Evolutionary conservation across 2,329 filamentous ascomycete genomes (phyloP), one percentile per base, ranked within the genome.

Genomic region (Herpomyces periplanetae): DNA sequence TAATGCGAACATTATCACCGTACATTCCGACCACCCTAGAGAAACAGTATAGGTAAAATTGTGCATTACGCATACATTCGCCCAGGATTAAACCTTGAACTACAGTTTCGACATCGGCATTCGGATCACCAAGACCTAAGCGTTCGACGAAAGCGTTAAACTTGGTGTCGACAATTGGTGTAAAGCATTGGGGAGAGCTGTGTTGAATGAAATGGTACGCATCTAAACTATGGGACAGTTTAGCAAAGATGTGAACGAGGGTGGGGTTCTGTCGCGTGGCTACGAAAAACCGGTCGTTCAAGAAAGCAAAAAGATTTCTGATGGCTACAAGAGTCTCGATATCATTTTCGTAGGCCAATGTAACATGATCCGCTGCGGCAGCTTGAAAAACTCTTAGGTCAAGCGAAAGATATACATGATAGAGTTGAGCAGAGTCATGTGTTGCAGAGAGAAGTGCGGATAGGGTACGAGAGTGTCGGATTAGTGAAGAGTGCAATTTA

Each of bases 41-140:
- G 31, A 88, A 91, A 0, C 68, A 69, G 36, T 88, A 71, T 23
- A 66, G 68, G 39, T 85, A 91, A 2, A 96, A 48, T 4, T 59
- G 49, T 30, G 61, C 53, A 18, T 54, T 85, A 22, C 60, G 59
- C 57, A 91, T 65, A 14, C 54, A 53, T 39, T 96, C 75, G 21
- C 66, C 73, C 5, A 96, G 44, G n/a, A 91, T 50, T 17, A 91
- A 49, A 0, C 61, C 65, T 37, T 91, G 69, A 10, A 91, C 47
- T 0, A 66, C 87, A 45, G 80, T 84, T 32, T 87, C 69, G 11
- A 62, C 52, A 33, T 66, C 85, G 23, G 52, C 43, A 21, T 71
- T 50, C 17, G 87, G 61, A 36, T 91, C 75, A 3, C 55, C 62
- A 13, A 91, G 41, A 9, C 46, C 48, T 24, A 71, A 44, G 34